A percentile compares a stretch with the other conserved stretches of the same genome.
Evolutionary conservation across 768 basidiomycete species (phyloP).

Genomic region (Pisolithus marmoratus): DNA sequence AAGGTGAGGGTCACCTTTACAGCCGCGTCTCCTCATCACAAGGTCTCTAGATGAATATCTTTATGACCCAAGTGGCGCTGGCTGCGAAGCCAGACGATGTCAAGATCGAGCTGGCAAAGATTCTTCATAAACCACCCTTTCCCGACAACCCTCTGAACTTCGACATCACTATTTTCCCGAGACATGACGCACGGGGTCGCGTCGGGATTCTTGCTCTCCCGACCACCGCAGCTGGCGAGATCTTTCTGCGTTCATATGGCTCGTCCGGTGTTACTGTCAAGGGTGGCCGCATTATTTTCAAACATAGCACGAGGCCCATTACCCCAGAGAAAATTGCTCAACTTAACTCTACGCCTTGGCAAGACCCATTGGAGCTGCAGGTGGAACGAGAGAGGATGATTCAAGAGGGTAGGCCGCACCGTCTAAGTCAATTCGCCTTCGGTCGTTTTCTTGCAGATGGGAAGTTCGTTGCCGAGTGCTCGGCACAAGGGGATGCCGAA

Average conservation of each 20-base stretch:
- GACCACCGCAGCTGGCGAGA: conserved; percentile 7
- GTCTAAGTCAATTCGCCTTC: conserved; percentile 25
- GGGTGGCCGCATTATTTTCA: conserved; percentile 17
- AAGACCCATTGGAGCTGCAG: conserved; percentile 23
- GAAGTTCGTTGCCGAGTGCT: conserved; percentile 29
- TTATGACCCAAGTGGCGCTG: conserved; percentile 25
- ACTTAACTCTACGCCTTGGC: conserved; percentile 23
- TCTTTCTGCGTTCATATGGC: conserved; percentile 26
- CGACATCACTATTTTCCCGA: conserved; percentile 26
- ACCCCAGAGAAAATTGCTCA: conserved; percentile 17
- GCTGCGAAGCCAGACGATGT: conserved; percentile 28
- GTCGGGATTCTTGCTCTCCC: conserved; percentile 30
- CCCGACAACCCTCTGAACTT: conserved; percentile 27
- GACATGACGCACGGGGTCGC: conserved; percentile 14
- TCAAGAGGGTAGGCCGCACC: conserved; percentile 15
- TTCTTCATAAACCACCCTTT: conserved; percentile 31
- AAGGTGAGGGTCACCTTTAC: conserved; percentile 15
- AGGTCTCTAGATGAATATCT: conserved; percentile 28
- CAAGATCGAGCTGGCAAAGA: conserved; percentile 27
- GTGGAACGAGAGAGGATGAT: conserved; percentile 20
- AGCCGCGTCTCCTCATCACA: background rate
- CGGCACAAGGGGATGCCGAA: conserved; percentile 19
- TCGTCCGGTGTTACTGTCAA: conserved; percentile 20
- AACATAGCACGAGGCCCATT: conserved; percentile 15
- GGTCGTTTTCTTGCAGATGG: conserved; percentile 32